Base-by-base conservation (phyloP, 1,284 basidiomycete species). In the Anthracocystis walkeri region DNA sequence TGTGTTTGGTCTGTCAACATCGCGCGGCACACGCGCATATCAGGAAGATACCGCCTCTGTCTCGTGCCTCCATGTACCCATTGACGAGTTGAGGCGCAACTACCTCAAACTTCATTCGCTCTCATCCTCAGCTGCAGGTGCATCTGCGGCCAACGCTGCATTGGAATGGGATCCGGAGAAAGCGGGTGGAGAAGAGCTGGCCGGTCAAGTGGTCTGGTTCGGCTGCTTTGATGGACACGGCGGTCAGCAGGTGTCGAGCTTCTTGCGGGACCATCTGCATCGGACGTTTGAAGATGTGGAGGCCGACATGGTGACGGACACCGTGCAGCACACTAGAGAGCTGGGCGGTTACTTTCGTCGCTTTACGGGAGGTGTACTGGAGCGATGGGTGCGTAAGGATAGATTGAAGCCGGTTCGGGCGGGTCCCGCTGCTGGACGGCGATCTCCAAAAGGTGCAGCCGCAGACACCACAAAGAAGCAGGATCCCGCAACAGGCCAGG, bases 181-280 rank as follows among this genome's bases (percentile, higher is more conserved):
- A 42, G 73, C 76, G 25, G 77, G 75, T 14, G 80, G 72, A 7
- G 70, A 79, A n/a, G 81, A 79, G 41, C 38, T 84, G 7, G 83
- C 77, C 4, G 77, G 74, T 0, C 83, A 84, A 55, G 73, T 84
- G n/a, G 77, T 76, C 23, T 84, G 83, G 83, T 82, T 83, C 29
- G 82, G 68, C n/a, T 78, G 77, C 49, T 84, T 80, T 38, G 83
- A 84, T 58, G 83, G 82, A 12, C 82, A 84, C 35, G 83, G 83
- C 23, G 82, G 83, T 6, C 72, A 72, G 55, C 58, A 58, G 27
- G 74, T 84, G 10, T 82, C 82, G 18, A 62, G 62, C 25, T 82
- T 82, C 42, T 64, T 84, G n/a, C 35, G 67, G 0, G 65, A 75
- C 20, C 61, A 76, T 16, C 60, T 84, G 57, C 83, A 84, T 55